Conservation (phyloP, 2,329 filamentous ascomycete genomes). For the Beauveria medogensis region DNA sequence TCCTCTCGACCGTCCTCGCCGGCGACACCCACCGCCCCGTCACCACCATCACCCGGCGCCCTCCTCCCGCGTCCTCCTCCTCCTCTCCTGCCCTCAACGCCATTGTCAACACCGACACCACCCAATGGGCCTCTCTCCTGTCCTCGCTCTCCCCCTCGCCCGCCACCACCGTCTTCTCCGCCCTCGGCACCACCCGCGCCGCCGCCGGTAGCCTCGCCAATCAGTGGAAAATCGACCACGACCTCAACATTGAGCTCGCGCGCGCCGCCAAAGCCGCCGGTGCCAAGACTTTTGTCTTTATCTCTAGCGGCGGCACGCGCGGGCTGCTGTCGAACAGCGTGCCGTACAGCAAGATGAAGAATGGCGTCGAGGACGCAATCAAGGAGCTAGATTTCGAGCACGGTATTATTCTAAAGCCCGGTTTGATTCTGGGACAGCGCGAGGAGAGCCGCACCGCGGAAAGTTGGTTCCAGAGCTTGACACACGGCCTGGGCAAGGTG, state of each 20-base stretch:
- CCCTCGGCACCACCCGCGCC: constrained; percentile 70
- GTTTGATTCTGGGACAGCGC: constrained; percentile 65
- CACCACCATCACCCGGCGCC: constrained; percentile 59
- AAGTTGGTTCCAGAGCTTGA: constrained; percentile 45
- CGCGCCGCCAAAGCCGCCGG: constrained; percentile 65
- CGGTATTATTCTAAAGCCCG: constrained; percentile 66
- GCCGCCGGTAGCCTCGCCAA: constrained; percentile 67
- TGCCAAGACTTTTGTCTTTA: constrained; percentile 66
- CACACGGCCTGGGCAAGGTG: constrained; percentile 47
- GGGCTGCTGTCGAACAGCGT: constrained; percentile 33
- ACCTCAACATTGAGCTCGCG: constrained; percentile 74
- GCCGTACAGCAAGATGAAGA: constrained; percentile 66
- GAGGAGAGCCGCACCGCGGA: constrained; percentile 54
- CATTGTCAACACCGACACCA: constrained; percentile 57
- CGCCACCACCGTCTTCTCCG: constrained; percentile 60
- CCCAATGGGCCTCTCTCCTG: constrained; percentile 59
- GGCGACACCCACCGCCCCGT: constrained; percentile 44
- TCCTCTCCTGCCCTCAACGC: constrained; percentile 43
- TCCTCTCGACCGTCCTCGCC: constrained; percentile 58
- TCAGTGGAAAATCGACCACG: constrained; percentile 83
- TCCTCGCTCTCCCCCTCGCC: constrained; percentile 46
- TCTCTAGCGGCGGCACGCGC: constrained; percentile 51
- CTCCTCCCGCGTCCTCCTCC: constrained; percentile 39
- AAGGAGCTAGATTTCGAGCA: constrained; percentile 66
- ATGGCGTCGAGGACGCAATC: constrained; percentile 73